Percentiles rank a stretch among this genome's conserved stretches.
phyloP scores from a whole-genome alignment of 352 stramenopile species.

The Pythium scleroteichum region DNA sequence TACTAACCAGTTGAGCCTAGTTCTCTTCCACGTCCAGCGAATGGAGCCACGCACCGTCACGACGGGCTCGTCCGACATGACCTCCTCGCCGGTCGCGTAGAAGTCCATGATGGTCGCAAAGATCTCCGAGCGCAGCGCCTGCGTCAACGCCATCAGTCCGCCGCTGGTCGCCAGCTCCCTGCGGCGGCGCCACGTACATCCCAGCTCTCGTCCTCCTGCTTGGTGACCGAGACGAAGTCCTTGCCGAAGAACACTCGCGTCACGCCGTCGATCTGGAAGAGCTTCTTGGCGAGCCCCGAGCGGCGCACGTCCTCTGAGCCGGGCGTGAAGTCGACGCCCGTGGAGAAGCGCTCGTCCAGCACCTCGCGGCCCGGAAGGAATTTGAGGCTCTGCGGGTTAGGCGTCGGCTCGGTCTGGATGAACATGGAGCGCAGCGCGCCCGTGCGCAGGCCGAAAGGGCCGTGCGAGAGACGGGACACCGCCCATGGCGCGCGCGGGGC shows the following conservation, averaged over 20 bases:
- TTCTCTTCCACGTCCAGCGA: no score
- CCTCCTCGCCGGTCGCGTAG: constrained; percentile 87
- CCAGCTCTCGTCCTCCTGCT: constrained; percentile 94
- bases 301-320: constrained; percentile 84
- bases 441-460: constrained; percentile 14
- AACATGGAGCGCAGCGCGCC: constrained; percentile 92
- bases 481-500: neutral
- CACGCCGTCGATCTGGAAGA: constrained; percentile 97
- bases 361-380: constrained; percentile 94
- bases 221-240: constrained; percentile 99
- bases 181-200: constrained; percentile 58
- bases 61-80: constrained; percentile 89
- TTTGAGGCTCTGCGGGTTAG: constrained; percentile 98
- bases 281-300: constrained; percentile 93
- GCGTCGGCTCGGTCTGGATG: constrained; percentile 98
- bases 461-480: neutral
- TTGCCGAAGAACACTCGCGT: constrained; percentile 96
- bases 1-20: no score
- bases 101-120: constrained; percentile 99
- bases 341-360: constrained; percentile 89
- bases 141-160: neutral
- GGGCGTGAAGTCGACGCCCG: constrained; percentile 86
- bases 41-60: constrained; percentile 50
- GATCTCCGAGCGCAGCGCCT: constrained; percentile 89
- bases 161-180: no score